Evolutionary conservation across 495 filamentous ascomycete species (phyloP), one percentile per base, ranked within the genome.

Genomic region (Hypoxylon trugodes): DNA sequence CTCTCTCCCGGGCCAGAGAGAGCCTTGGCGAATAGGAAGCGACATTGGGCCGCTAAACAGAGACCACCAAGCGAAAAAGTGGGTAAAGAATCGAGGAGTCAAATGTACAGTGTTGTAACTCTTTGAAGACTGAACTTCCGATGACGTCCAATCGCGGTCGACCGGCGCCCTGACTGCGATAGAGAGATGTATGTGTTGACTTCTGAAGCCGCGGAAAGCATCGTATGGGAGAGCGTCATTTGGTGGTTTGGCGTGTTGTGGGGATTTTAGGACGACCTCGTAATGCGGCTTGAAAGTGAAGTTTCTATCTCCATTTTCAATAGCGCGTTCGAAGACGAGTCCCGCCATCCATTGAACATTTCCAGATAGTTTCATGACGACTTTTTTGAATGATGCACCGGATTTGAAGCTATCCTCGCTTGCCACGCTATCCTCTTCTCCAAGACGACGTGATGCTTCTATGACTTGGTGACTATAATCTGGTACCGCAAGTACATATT

Each of bases 41-140:
- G 95, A 95, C 88, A 98, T 93, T 10, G 91, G 89, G 0, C 94
- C 94, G 5, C 91, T 91, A 76, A 98, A 98, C 59, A 98, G 84
- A 8, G 89, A 90, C 94, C 93, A 98, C 95, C 95, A 98, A 65
- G 89, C 88, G 77, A 93, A 98, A 79, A 98, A 98, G 69, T 98
- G 95, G 1, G 93, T 96, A 72, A 98, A 98, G 81, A 98, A 96
- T 5, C 93, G 87, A 5, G 95, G 95, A 7, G 87, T 93, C 40
- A 98, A 81, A 73, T 98, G 96, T 3, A 96, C 89, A 0, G 93
- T 89, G 63, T 98, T 98, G 77, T 98, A 98, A 73, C 92, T 97
- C 49, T 82, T 83, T 7, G 92, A 93, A 8, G 90, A 83, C 54
- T 88, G 84, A 6, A 84, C 71, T 71, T 87, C 89, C 2, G 90